phyloP scores from a whole-genome alignment of 306 rosid genomes.

The Parietaria judaica region DNA sequence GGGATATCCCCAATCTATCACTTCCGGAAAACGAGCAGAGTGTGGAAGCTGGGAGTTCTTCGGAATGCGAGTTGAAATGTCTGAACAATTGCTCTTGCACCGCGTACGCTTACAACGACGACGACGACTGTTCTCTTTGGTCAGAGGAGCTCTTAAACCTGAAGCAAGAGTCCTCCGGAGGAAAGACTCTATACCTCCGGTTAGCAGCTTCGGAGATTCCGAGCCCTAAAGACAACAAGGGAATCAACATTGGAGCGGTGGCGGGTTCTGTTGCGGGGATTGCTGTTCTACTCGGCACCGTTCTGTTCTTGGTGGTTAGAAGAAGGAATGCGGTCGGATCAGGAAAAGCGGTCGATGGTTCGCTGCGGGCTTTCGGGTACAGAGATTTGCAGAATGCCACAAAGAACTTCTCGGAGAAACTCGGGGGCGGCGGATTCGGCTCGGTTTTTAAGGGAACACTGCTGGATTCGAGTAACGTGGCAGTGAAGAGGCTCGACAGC shows the following conservation, averaged over 20 bases:
- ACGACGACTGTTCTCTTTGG: conserved; percentile 46
- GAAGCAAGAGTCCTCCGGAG: conserved; percentile 37
- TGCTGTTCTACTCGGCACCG: conserved; percentile 26
- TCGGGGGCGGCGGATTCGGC: conserved; percentile 34
- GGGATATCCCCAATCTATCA: conserved; percentile 7
- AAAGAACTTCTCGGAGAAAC: conserved; percentile 19
- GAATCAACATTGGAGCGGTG: conserved; percentile 27
- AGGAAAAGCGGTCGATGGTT: background rate
- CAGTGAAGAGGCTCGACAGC: conserved; percentile 83
- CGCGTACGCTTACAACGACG: conserved; percentile 45
- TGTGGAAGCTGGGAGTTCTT: conserved; percentile 15
- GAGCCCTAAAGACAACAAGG: conserved; percentile 25
- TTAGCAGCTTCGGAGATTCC: conserved; percentile 74
- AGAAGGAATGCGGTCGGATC: background rate
- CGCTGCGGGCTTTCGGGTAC: background rate
- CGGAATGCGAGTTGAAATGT: conserved; percentile 44
- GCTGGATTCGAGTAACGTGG: conserved; percentile 22
- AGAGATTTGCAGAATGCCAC: conserved; percentile 28
- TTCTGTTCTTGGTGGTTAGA: conserved; percentile 11
- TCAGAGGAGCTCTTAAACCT: conserved; percentile 41
- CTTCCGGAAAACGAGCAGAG: too few species aligned
- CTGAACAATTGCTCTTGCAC: conserved; percentile 40
- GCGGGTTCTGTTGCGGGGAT: conserved; percentile 37
- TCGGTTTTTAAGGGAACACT: conserved; percentile 24
- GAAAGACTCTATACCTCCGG: conserved; percentile 36